A percentile compares a stretch with the other conserved stretches of the same genome.
Evolutionary conservation across 768 basidiomycete genomes (phyloP).

Genomic region (Sarcodon aspratus): DNA sequence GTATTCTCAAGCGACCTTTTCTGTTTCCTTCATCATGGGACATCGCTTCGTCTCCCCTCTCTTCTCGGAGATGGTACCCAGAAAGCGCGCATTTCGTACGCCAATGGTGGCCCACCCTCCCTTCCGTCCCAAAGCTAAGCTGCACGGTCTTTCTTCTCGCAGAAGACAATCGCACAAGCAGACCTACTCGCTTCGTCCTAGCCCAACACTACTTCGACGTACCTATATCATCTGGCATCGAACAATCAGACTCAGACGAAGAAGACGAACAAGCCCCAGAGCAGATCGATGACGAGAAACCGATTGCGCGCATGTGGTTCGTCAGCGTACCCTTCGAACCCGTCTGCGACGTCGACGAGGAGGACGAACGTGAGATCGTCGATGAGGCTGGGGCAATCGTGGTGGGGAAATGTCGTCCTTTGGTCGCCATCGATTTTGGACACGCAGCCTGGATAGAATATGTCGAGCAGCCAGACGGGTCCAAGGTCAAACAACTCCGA

Average conservation of each 20-base stretch:
- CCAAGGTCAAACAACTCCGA: slow-evolving; percentile 24
- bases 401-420: slow-evolving; percentile 45
- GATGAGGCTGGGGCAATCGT: slow-evolving; percentile 20
- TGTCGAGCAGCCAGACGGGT: slow-evolving; percentile 15
- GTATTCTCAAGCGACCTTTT: slow-evolving; percentile 12
- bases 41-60: slow-evolving; percentile 44
- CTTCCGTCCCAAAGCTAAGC: slow-evolving; percentile 52
- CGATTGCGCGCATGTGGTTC: slow-evolving; percentile 61
- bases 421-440: slow-evolving; percentile 81
- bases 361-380: slow-evolving; percentile 17
- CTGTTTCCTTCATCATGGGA: slow-evolving; percentile 9
- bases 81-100: slow-evolving; percentile 70
- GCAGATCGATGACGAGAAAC: slow-evolving; percentile 27
- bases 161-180: slow-evolving; percentile 47
- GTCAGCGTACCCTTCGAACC: slow-evolving; percentile 63
- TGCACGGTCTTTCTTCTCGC: slow-evolving; percentile 64
- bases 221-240: slow-evolving; percentile 31
- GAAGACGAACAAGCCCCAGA: slow-evolving; percentile 2
- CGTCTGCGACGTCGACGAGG: slow-evolving; percentile 47
- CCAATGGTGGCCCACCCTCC: slow-evolving; percentile 70
- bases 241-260: neutral
- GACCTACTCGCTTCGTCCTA: slow-evolving; percentile 49
- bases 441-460: slow-evolving; percentile 81
- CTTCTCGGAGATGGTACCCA: slow-evolving; percentile 58
- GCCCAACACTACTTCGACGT: slow-evolving; percentile 72